These are phyloP conservation scores for Asterochloris erici DNA, from an alignment of 139 green algal genomes.

Conservation along the genomic window DNA sequence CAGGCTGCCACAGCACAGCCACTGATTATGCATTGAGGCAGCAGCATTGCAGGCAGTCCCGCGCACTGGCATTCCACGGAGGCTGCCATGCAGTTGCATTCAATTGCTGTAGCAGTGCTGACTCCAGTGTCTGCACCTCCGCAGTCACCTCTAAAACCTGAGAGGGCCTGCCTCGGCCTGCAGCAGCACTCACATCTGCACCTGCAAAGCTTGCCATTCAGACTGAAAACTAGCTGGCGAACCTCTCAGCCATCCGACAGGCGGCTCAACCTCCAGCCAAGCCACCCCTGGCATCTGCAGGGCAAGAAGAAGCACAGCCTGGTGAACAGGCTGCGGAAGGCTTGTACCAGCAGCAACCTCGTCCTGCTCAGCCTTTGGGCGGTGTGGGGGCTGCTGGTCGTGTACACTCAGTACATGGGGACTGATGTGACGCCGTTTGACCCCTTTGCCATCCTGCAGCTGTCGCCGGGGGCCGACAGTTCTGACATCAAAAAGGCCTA, in stretches of 20 bases:
- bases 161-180: not conserved
- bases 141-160: not conserved
- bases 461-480: slow-evolving; percentile 50
- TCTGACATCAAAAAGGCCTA: slow-evolving; percentile 83
- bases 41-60: not conserved
- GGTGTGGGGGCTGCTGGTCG: slow-evolving; percentile 44
- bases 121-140: not conserved
- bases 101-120: too few species aligned
- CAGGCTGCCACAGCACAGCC: not conserved
- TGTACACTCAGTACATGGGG: slow-evolving; percentile 46
- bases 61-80: too few species aligned
- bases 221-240: not conserved
- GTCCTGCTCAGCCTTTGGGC: slow-evolving; percentile 55
- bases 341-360: slow-evolving; percentile 40
- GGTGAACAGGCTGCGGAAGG: not conserved
- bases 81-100: too few species aligned
- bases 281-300: slow-evolving; percentile 4
- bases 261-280: not conserved
- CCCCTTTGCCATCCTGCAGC: slow-evolving; percentile 83
- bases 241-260: not conserved
- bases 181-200: not conserved
- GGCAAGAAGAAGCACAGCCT: slow-evolving; percentile 4
- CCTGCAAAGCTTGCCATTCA: too few species aligned
- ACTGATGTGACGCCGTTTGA: slow-evolving; percentile 73
- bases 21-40: not conserved